phyloP scores from a whole-genome alignment of 305 asterid species.

The Fraxinus baroniana region DNA sequence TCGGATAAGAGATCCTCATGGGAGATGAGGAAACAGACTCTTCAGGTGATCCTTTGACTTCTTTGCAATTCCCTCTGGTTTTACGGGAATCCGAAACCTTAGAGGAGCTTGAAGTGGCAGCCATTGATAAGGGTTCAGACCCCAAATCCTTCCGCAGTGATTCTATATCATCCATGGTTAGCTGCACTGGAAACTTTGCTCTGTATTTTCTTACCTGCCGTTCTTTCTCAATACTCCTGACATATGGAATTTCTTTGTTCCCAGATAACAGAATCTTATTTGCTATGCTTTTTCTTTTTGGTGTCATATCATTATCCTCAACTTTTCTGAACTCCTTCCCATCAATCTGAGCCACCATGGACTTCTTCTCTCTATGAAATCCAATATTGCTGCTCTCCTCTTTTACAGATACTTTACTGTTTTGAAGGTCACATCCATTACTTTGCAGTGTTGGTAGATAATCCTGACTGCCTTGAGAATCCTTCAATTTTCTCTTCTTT shows the following conservation, averaged over 20 bases:
- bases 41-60: slow-evolving; percentile 70
- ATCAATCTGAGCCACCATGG: slow-evolving; percentile 46
- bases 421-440: slow-evolving; percentile 37
- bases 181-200: slow-evolving; percentile 30
- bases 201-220: slow-evolving; percentile 43
- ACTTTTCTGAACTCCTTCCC: slow-evolving; percentile 42
- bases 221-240: slow-evolving; percentile 35
- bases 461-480: slow-evolving; percentile 34
- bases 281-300: slow-evolving; percentile 33
- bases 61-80: slow-evolving; percentile 43
- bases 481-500: slow-evolving; percentile 62
- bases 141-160: slow-evolving; percentile 68
- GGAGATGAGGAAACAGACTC: slow-evolving; percentile 97
- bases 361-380: slow-evolving; percentile 51
- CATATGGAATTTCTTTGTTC: slow-evolving; percentile 36
- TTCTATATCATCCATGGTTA: slow-evolving; percentile 59
- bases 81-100: slow-evolving; percentile 76
- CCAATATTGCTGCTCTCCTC: slow-evolving; percentile 49
- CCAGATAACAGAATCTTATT: slow-evolving; percentile 32
- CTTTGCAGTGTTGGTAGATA: slow-evolving; percentile 27
- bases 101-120: slow-evolving; percentile 92
- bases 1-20: slow-evolving; percentile 40
- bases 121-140: slow-evolving; percentile 50
- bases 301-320: slow-evolving; percentile 31
- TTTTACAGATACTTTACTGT: slow-evolving; percentile 34